These are phyloP conservation scores for Drosera spatulata DNA, from an alignment of 179 eudicot species.

Conservation along the genomic window DNA sequence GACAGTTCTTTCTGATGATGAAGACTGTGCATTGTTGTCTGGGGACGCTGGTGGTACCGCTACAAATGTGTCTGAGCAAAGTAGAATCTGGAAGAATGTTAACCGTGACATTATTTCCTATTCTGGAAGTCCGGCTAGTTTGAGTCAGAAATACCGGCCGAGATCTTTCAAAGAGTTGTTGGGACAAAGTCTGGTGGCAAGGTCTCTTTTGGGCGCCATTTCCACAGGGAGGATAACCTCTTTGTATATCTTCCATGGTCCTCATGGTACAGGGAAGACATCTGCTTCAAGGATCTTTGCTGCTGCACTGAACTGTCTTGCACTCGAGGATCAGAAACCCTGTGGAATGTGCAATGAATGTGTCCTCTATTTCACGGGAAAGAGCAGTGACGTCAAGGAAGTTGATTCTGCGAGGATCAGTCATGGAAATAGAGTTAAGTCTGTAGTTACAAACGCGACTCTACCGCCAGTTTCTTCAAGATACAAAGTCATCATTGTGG, in stretches of 20 bases:
- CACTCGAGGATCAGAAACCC: conserved; percentile 44
- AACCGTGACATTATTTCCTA: conserved; percentile 26
- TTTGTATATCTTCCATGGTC: conserved; percentile 80
- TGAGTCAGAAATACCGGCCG: conserved; percentile 74
- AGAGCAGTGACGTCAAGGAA: conserved; percentile 74
- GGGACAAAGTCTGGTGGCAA: conserved; percentile 57
- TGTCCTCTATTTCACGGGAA: conserved; percentile 58
- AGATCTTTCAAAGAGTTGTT: conserved; percentile 63
- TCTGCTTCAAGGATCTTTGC: conserved; percentile 83
- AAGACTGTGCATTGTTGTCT: conserved; percentile 59
- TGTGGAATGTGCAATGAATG: conserved; percentile 88
- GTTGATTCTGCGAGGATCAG: conserved; percentile 76
- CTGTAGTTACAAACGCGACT: conserved; percentile 45
- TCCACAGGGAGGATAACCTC: conserved; percentile 49
- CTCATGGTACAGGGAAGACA: conserved; percentile 93
- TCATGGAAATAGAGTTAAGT: conserved; percentile 39
- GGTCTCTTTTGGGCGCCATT: conserved; percentile 64
- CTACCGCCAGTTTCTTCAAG: conserved; percentile 65
- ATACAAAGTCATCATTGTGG: conserved; percentile 73
- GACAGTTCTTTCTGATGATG: conserved; percentile 35
- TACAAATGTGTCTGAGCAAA: conserved; percentile 20
- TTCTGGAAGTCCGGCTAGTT: conserved; percentile 55
- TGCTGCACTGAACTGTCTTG: conserved; percentile 85
- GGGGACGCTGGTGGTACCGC: conserved; percentile 28
- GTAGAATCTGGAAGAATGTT: conserved; percentile 32